Evolutionary conservation across 2,329 filamentous ascomycete species (phyloP), one percentile per base, ranked within the genome.

Genomic region (Epichloe hybrida): DNA sequence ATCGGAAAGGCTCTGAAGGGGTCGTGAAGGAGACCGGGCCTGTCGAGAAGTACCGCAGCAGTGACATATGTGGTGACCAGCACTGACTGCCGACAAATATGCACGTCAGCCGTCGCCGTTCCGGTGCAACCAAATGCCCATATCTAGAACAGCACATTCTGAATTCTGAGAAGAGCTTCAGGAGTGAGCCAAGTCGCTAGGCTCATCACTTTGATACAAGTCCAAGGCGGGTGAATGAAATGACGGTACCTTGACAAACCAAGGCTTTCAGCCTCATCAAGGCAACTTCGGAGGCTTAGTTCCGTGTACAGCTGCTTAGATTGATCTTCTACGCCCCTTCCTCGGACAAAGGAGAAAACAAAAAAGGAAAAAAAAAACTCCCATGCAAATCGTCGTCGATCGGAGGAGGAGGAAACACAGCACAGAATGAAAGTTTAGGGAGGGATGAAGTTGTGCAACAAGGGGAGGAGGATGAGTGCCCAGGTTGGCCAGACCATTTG

Each of bases 61-160:
- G 17, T 43, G 50, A 46, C 50, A 43, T 49, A 50, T 41, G 54
- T 53, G 48, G 53, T 54, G 56, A 58, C 54, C 53, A 53, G 48
- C 52, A 40, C 43, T 49, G 51, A 50, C 53, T 54, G 57, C 53
- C 54, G 50, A 48, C 48, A 27, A 48, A 45, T 51, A 48, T 54
- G 55, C 56, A 53, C 49, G 54, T 51, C 39, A 51, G 44, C 36
- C 23, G 17, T 37, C 7, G 39, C 20, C 37, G 23, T 42, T 48
- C 44, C 11, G n/a, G 49, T 43, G 45, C 27, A 47, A 51, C 44
- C 37, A 23, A 37, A 43, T 17, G 27, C 38, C 43, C 34, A 37
- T 6, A 47, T 47, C 12, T 41, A 37, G 35, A 36, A 45, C 21
- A 20, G 3, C 11, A 39, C 21, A 35, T 11, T 31, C 40, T n/a